These are phyloP conservation scores for Naganishia vishniacii DNA, from an alignment of 768 basidiomycete genomes.

Conservation along the genomic window DNA sequence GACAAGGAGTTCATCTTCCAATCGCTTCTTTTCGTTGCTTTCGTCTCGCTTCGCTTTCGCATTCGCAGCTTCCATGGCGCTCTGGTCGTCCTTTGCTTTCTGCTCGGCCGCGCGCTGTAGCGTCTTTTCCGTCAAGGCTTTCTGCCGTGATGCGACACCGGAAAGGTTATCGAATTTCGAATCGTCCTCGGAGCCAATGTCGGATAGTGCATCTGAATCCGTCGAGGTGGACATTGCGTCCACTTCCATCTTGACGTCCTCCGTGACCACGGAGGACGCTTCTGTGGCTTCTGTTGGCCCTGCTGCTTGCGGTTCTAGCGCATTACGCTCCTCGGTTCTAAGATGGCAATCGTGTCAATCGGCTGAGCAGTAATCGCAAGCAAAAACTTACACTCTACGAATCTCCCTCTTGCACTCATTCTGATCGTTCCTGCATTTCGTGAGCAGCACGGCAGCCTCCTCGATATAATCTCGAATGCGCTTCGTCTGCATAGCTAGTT, in stretches of 20 bases:
- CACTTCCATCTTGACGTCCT: conserved; percentile 1
- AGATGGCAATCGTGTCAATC: neutral
- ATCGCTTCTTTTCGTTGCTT: conserved; percentile 14
- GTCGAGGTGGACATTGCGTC: conserved; percentile 10
- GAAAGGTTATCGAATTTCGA: conserved; percentile 24
- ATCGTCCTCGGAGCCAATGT: conserved; percentile 36
- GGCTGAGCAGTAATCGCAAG: too few species aligned
- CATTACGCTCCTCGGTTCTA: conserved; percentile 41
- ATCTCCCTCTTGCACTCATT: conserved; percentile 87
- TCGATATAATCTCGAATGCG: conserved; percentile 84
- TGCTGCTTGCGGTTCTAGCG: conserved; percentile 37
- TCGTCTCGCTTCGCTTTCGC: conserved; percentile 25
- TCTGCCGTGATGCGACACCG: conserved; percentile 20
- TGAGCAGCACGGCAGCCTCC: conserved; percentile 77
- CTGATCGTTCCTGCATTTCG: conserved; percentile 88
- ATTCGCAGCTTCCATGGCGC: conserved; percentile 14
- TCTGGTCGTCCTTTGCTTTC: conserved; percentile 35
- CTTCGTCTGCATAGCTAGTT: conserved; percentile 83
- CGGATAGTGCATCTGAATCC: conserved; percentile 14
- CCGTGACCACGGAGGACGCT: conserved; percentile 5
- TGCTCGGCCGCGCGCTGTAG: conserved; percentile 10
- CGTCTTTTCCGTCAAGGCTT: conserved; percentile 24
- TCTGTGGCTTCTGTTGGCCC: conserved; percentile 20
- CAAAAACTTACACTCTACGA: conserved; percentile 63
- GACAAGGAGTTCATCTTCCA: conserved; percentile 2